Evolutionary conservation across 1,284 basidiomycete species (phyloP).

Genomic region (Waitea zeae): DNA sequence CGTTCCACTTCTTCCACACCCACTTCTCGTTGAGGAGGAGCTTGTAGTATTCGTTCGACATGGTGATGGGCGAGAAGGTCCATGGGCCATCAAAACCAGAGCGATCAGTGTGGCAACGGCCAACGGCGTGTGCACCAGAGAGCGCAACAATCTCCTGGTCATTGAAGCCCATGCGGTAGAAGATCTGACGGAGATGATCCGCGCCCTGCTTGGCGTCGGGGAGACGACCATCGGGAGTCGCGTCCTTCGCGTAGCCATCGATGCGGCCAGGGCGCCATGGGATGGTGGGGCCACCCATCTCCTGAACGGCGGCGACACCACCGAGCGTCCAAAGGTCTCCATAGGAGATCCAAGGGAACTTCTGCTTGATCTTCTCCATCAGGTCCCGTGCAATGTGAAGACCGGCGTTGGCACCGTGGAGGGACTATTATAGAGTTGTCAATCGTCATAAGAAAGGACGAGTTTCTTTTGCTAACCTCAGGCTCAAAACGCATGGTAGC

Average conservation of each 20-base stretch:
- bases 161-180: conserved; percentile 93
- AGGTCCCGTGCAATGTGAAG: conserved; percentile 68
- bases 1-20: conserved; percentile 79
- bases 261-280: conserved; percentile 83
- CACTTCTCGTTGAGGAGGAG: conserved; percentile 82
- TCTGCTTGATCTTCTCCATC: conserved; percentile 78
- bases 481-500: conserved; percentile 91
- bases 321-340: conserved; percentile 90
- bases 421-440: conserved; percentile 16
- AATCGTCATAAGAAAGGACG: neutral
- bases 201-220: conserved; percentile 79
- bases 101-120: conserved; percentile 77
- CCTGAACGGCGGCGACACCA: conserved; percentile 77
- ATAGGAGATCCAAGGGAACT: conserved; percentile 84
- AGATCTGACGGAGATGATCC: conserved; percentile 72
- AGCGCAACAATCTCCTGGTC: conserved; percentile 96
- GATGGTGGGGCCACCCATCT: conserved; percentile 70
- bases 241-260: conserved; percentile 62
- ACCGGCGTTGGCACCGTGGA: conserved; percentile 82
- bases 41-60: conserved; percentile 87
- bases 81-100: conserved; percentile 85
- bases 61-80: conserved; percentile 76
- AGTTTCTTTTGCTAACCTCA: conserved; percentile 26
- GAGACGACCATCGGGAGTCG: conserved; percentile 86
- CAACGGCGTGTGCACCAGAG: conserved; percentile 86